Evolutionary conservation across 768 basidiomycete genomes (phyloP).

Genomic region (Dendrothele bispora): DNA sequence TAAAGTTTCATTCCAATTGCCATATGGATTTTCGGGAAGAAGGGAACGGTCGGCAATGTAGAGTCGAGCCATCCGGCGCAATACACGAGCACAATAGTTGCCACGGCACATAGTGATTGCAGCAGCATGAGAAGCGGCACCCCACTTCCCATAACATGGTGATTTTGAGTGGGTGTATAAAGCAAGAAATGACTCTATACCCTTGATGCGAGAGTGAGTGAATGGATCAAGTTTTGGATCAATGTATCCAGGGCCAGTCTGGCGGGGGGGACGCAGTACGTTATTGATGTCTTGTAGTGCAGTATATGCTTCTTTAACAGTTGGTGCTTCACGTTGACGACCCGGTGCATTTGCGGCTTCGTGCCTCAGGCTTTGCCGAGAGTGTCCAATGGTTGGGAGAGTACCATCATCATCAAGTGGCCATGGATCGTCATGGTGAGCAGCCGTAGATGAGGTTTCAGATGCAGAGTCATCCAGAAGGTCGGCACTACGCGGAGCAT

Average conservation of each 20-base stretch:
- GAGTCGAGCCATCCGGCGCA: slow-evolving; percentile 13
- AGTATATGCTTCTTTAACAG: background rate
- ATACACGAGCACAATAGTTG: slow-evolving; percentile 16
- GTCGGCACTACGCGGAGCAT: no score
- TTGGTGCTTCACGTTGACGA: background rate
- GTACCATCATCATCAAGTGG: no score
- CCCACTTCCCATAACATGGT: slow-evolving; percentile 19
- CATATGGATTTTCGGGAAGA: slow-evolving; percentile 26
- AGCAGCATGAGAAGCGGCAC: slow-evolving; percentile 18
- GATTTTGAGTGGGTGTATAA: slow-evolving; percentile 15
- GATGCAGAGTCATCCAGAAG: no score
- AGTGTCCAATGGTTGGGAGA: no score
- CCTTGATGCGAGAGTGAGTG: slow-evolving; percentile 15
- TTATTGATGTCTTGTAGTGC: background rate
- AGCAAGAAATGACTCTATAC: slow-evolving; percentile 16
- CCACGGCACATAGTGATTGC: slow-evolving; percentile 18
- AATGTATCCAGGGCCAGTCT: slow-evolving; percentile 15
- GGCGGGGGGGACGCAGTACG: background rate
- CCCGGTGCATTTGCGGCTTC: no score
- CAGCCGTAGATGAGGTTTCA: no score
- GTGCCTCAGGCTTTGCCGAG: no score
- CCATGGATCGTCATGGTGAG: no score
- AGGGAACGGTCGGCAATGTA: slow-evolving; percentile 18
- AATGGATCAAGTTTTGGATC: slow-evolving; percentile 14
- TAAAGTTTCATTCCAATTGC: slow-evolving; percentile 23